Percentiles rank a stretch among this genome's conserved stretches.
phyloP scores from a whole-genome alignment of 2,329 filamentous ascomycete genomes.

The Camillea tinctor region DNA sequence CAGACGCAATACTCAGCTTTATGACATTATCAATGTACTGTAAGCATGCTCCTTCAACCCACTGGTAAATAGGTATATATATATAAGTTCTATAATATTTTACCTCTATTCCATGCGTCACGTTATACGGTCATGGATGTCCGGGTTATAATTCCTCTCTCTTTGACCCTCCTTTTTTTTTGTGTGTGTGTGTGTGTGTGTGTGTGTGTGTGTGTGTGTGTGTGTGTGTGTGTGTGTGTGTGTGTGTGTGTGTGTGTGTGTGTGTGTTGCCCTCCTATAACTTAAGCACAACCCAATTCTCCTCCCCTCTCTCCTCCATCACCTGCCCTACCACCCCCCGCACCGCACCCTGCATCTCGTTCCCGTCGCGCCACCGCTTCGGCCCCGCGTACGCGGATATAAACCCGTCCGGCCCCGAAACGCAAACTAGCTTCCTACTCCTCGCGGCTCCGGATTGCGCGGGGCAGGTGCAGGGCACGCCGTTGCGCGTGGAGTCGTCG shows the following conservation, averaged over 20 bases:
- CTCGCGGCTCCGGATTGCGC: slow-evolving; percentile 34
- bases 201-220: not conserved
- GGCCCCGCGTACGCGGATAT: slow-evolving; percentile 75
- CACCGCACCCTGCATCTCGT: slow-evolving; percentile 72
- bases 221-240: not conserved
- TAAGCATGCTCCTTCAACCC: no score
- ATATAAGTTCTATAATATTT: no score
- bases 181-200: no score
- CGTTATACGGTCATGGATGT: no score
- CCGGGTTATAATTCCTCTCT: no score
- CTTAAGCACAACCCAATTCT: slow-evolving; percentile 34
- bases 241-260: not conserved
- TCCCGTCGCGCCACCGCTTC: slow-evolving; percentile 72
- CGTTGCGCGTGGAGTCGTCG: slow-evolving; percentile 19
- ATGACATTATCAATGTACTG: no score
- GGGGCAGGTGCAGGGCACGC: slow-evolving; percentile 23
- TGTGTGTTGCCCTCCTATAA: slow-evolving; percentile 20
- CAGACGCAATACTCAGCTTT: no score
- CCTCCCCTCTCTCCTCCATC: slow-evolving; percentile 39
- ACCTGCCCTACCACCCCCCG: slow-evolving; percentile 66
- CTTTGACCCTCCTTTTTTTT: no score
- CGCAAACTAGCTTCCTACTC: slow-evolving; percentile 70
- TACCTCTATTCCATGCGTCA: no score
- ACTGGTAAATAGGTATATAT: no score
- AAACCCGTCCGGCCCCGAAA: slow-evolving; percentile 92